These are phyloP conservation scores for Colletotrichum agaves DNA, from an alignment of 2,329 filamentous ascomycete genomes.

Conservation along the genomic window DNA sequence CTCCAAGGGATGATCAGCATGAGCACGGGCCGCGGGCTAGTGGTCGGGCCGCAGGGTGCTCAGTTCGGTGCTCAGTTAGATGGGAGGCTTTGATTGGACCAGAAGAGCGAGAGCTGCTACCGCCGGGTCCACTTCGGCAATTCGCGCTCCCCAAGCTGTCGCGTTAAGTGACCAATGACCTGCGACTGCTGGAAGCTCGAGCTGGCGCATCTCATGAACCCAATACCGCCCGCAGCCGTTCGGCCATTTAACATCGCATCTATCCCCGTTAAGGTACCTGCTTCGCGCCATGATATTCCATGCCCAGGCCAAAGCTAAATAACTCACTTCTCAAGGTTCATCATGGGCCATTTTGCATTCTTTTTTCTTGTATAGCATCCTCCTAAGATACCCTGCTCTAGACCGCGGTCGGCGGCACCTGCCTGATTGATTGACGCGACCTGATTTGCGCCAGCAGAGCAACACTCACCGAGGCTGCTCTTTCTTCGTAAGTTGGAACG, in stretches of 20 bases:
- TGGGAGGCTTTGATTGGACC: neutral
- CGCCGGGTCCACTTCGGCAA: conserved; percentile 11
- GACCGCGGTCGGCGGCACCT: neutral
- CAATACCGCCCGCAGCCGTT: conserved; percentile 17
- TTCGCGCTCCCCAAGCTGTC: neutral
- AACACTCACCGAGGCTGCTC: neutral
- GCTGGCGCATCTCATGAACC: neutral
- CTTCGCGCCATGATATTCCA: neutral
- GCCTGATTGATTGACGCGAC: neutral
- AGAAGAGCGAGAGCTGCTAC: neutral
- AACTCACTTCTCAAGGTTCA: neutral
- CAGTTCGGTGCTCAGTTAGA: neutral
- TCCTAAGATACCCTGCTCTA: conserved; percentile 23
- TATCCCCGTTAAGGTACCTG: neutral
- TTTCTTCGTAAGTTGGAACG: conserved; percentile 14
- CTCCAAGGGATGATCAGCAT: conserved; percentile 12
- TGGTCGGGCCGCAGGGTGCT: conserved; percentile 30
- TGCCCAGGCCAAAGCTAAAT: conserved; percentile 1
- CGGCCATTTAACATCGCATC: conserved; percentile 8
- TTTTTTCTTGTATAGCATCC: conserved; percentile 17
- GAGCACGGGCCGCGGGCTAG: conserved; percentile 31
- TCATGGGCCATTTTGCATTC: conserved; percentile 4
- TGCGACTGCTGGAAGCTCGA: neutral
- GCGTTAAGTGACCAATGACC: conserved; percentile 19
- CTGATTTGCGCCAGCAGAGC: conserved; percentile 3